A percentile compares a stretch with the other conserved stretches of the same genome.
Evolutionary conservation across 305 asterid species (phyloP).

Genomic region (Solanum hybrid): DNA sequence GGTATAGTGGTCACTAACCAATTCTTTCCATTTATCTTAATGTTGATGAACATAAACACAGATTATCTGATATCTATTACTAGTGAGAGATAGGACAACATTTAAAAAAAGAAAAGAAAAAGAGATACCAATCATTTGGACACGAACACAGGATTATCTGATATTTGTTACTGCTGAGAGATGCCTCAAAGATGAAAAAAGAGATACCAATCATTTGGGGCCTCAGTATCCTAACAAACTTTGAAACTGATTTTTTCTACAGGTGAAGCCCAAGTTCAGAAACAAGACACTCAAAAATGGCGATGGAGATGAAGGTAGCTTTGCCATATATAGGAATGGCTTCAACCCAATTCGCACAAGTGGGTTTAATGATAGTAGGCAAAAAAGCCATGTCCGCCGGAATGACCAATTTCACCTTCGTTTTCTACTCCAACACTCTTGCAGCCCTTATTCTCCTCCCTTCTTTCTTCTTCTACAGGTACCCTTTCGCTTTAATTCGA

Average conservation of each 20-base stretch:
- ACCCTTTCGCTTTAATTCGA: neutral
- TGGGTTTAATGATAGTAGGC: slow-evolving; percentile 60
- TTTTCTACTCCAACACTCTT: slow-evolving; percentile 79
- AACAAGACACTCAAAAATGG: neutral
- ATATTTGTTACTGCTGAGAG: neutral
- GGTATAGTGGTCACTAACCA: fast-evolving
- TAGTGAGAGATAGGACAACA: too few relatives aligned
- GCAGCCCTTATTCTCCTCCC: slow-evolving; percentile 78
- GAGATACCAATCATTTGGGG: neutral
- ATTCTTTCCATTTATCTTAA: too few relatives aligned
- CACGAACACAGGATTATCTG: too few relatives aligned
- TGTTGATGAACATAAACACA: fast-evolving
- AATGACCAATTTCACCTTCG: slow-evolving; percentile 69
- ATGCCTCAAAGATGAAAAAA: fast-evolving
- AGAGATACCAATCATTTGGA: neutral
- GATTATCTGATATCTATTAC: too few relatives aligned
- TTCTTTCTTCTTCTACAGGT: slow-evolving; percentile 62
- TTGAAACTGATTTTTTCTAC: neutral
- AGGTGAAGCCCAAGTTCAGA: neutral
- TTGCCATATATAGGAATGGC: slow-evolving; percentile 67
- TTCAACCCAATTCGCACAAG: slow-evolving; percentile 56
- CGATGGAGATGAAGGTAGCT: slow-evolving; percentile 22
- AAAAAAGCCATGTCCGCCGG: slow-evolving; percentile 68
- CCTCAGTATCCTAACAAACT: neutral
- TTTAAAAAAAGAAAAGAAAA: too few relatives aligned